A percentile compares a stretch with the other conserved stretches of the same genome.
Evolutionary conservation across 352 stramenopile species (phyloP).

Genomic region (Phytophthora kernoviae): DNA sequence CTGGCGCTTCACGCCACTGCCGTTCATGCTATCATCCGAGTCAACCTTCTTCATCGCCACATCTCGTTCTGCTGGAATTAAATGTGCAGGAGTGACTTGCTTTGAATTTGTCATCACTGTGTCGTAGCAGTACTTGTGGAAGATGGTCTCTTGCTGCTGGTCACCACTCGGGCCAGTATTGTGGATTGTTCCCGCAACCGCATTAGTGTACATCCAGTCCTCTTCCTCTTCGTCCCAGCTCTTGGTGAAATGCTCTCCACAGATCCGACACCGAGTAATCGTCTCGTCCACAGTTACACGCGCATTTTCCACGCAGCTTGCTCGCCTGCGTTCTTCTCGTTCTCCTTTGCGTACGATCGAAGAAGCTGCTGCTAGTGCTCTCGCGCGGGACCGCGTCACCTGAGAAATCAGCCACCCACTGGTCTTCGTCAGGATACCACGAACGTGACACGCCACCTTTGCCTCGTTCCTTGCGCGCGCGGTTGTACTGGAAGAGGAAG

Average conservation of each 20-base stretch:
- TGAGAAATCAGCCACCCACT: slow-evolving; percentile 81
- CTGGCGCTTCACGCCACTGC: slow-evolving; percentile 49
- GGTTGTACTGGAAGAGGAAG: slow-evolving; percentile 89
- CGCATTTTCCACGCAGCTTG: slow-evolving; percentile 63
- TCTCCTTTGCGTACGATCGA: slow-evolving; percentile 63
- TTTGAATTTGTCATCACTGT: slow-evolving; percentile 85
- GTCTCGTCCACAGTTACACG: slow-evolving; percentile 80
- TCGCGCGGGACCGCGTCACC: slow-evolving; percentile 61
- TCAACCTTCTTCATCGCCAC: slow-evolving; percentile 18
- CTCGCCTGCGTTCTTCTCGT: slow-evolving; percentile 55
- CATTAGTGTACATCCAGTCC: slow-evolving; percentile 92
- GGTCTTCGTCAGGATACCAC: slow-evolving; percentile 84
- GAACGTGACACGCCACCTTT: slow-evolving; percentile 82
- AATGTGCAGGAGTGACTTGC: slow-evolving; percentile 71
- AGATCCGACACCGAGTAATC: slow-evolving; percentile 85
- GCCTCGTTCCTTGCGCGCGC: slow-evolving; percentile 77
- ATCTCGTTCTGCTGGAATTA: slow-evolving; percentile 61
- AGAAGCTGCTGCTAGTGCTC: slow-evolving; percentile 80
- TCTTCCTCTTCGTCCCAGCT: slow-evolving; percentile 91
- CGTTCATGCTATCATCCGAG: slow-evolving; percentile 31
- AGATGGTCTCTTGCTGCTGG: slow-evolving; percentile 71
- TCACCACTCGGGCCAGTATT: slow-evolving; percentile 39
- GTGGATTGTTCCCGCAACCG: slow-evolving; percentile 78
- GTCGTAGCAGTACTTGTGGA: slow-evolving; percentile 91
- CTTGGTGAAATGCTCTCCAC: slow-evolving; percentile 80